These are phyloP conservation scores for Cicer pinnatifidum DNA, from an alignment of 306 rosid species.

Conservation along the genomic window DNA sequence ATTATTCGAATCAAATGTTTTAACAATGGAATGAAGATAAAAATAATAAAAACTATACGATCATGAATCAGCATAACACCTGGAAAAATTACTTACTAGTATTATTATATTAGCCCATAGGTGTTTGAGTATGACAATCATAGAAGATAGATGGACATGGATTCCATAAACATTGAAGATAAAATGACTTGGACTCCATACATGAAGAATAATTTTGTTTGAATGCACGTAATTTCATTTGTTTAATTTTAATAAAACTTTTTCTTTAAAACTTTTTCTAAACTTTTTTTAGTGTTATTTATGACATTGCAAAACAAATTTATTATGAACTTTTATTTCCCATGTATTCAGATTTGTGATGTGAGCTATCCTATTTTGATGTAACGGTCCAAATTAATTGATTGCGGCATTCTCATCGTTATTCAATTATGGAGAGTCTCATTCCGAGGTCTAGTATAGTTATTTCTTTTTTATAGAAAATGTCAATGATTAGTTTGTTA, in stretches of 20 bases:
- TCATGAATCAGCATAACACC: slow-evolving; percentile 38
- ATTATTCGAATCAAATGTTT: neutral
- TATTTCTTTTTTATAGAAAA: no score
- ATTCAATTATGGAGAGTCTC: neutral
- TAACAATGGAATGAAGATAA: neutral
- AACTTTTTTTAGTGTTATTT: no score
- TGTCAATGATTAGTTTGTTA: no score
- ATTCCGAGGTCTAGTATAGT: no score
- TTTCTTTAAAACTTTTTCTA: no score
- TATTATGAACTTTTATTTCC: no score
- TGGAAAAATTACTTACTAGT: slow-evolving; percentile 8
- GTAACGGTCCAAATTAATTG: neutral
- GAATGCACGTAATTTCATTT: no score
- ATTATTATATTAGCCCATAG: neutral
- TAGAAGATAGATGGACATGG: slow-evolving; percentile 15
- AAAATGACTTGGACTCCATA: neutral
- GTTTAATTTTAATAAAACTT: no score
- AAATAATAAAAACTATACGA: neutral
- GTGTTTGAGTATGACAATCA: slow-evolving; percentile 29
- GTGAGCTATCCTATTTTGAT: neutral
- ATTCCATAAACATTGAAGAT: slow-evolving; percentile 1
- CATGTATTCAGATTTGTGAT: no score
- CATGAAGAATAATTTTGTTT: no score
- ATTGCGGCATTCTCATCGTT: neutral
- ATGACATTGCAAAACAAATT: no score